Percentiles rank a stretch among this genome's conserved stretches.
Evolutionary conservation across 768 basidiomycete species (phyloP).

Genomic region (Mrakia gelida): DNA sequence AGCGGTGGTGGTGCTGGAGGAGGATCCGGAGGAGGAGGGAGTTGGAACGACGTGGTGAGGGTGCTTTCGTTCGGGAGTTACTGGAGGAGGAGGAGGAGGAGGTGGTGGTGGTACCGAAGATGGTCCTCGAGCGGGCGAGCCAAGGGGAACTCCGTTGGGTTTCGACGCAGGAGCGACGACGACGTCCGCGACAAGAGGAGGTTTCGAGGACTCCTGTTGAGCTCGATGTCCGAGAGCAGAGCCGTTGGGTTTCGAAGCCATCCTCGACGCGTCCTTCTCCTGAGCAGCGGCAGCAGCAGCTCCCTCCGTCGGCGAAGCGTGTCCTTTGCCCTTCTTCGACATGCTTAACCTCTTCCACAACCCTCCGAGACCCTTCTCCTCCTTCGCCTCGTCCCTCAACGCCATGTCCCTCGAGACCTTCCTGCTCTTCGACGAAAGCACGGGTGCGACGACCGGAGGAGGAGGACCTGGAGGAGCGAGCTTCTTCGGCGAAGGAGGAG

Average conservation of each 20-base stretch:
- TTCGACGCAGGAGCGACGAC: neutral
- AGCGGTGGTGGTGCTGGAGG: neutral
- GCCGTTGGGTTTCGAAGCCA: neutral
- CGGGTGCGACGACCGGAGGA: neutral
- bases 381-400: neutral
- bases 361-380: conserved; percentile 6
- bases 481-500: neutral
- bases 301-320: neutral
- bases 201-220: neutral
- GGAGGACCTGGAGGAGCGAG: neutral
- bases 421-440: neutral
- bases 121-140: neutral
- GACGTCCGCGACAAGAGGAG: neutral
- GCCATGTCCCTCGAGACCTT: neutral
- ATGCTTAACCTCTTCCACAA: conserved; percentile 16
- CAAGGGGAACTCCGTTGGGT: neutral
- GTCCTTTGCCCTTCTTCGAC: conserved; percentile 8
- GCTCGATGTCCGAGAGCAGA: neutral
- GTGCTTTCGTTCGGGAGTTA: neutral
- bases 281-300: neutral
- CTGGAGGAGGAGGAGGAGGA: neutral
- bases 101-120: neutral
- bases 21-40: neutral
- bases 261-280: neutral
- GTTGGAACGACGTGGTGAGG: too few relatives aligned